Conservation (phyloP, 352 stramenopile species). For the Phytopythium cucurbitacearum region DNA sequence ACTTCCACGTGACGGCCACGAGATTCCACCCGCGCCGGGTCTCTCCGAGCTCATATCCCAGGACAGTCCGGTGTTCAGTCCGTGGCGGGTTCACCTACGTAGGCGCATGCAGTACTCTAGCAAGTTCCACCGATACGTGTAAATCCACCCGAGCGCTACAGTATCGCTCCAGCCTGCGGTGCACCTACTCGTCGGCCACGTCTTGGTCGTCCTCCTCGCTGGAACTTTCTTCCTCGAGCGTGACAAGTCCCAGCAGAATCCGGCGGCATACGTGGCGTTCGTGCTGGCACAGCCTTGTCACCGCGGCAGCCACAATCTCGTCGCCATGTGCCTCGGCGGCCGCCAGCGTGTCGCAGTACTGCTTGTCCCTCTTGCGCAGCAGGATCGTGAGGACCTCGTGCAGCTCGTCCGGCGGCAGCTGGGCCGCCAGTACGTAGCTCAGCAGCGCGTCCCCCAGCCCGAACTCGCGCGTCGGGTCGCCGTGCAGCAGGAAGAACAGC, state of each 20-base stretch:
- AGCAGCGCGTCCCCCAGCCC: conserved; percentile 59
- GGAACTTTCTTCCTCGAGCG: conserved; percentile 50
- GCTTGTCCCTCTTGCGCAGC: conserved; percentile 62
- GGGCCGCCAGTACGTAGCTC: conserved; percentile 52
- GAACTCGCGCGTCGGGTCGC: conserved; percentile 45
- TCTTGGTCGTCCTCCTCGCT: conserved; percentile 34
- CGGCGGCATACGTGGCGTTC: conserved; percentile 58
- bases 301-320: background rate
- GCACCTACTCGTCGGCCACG: conserved; percentile 4
- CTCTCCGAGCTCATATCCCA: too few species aligned
- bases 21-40: too few species aligned
- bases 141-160: too few species aligned
- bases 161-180: too few species aligned
- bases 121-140: too few species aligned
- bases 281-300: conserved; percentile 20
- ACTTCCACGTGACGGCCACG: too few species aligned
- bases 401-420: conserved; percentile 49
- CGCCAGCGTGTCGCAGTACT: conserved; percentile 43
- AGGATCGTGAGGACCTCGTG: conserved; percentile 61
- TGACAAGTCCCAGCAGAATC: conserved; percentile 58
- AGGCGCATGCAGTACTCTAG: too few species aligned
- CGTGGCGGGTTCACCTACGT: too few species aligned
- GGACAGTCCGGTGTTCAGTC: too few species aligned
- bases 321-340: background rate
- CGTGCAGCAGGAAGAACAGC: conserved; percentile 54